Base-by-base conservation (phyloP, 2,329 filamentous ascomycete genomes). In the Cryphonectria carpinicola region DNA sequence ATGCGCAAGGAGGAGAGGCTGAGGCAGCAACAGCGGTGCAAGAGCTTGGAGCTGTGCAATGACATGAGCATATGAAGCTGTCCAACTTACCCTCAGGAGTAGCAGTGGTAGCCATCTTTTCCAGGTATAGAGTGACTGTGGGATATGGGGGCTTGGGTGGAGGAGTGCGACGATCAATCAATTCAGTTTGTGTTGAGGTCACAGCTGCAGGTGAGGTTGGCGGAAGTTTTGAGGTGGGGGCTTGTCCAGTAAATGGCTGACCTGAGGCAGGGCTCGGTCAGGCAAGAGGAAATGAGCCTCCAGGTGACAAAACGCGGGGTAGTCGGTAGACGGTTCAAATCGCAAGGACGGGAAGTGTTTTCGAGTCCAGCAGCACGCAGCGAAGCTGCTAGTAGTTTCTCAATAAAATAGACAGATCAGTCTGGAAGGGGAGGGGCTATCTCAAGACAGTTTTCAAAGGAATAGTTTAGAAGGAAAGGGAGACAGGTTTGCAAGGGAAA, bases 51-150 rank as follows among this genome's bases (percentile, higher is more conserved):
- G 67, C 66, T 67, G 28, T 49, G 14, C 60, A 39, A 39, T 32
- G 54, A 35, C 54, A 3, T 35, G 28, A 58, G 54, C 54, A 58
- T 35, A 28, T 35, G 13, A 32, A 32, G 28, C 54, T 58, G 28
- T 69, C 58, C 66, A 60, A 77, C 81, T 74, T 80, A 83, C 82
- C 81, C 78, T 83, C 82, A 69, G 82, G 82, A 72, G 77, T 80
- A 68, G 74, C 72, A 62, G 74, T 75, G 60, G 71, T 71, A 75
- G 79, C 75, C 75, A 77, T 80, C 73, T 68, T 76, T 70, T 22
- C 8, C 25, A 68, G 70, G 46, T 73, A 65, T 66, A 64, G 41
- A 46, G 56, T 66, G 43, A 63, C 4, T 22, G 65, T 25, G 49
- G 49, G 35, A 41, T 19, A 32, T 60, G n/a, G 8, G 63, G 4